Conservation (phyloP, 2,329 filamentous ascomycete species). For the Bisporella sp. region DNA sequence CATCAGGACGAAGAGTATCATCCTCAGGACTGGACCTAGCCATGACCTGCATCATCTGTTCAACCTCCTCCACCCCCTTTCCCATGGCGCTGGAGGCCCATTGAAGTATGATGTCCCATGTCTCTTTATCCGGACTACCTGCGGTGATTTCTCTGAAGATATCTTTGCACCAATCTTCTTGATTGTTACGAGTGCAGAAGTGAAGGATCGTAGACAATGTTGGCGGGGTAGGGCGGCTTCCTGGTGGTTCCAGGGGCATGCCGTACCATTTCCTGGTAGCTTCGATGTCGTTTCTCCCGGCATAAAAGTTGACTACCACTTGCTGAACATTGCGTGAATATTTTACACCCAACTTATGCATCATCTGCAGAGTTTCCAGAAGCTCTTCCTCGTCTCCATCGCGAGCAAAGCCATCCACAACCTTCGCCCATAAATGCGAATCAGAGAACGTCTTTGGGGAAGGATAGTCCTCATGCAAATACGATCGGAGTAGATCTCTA, state of each 20-base stretch:
- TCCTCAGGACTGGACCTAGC: slow-evolving; percentile 40
- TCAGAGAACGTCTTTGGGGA: no score
- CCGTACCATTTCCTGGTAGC: slow-evolving; percentile 63
- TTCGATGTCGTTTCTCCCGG: slow-evolving; percentile 46
- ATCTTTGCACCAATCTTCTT: slow-evolving; percentile 54
- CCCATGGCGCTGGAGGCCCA: slow-evolving; percentile 66
- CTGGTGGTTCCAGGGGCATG: slow-evolving; percentile 28
- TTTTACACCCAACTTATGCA: slow-evolving; percentile 39
- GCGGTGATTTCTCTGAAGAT: slow-evolving; percentile 44
- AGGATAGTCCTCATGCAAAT: no score
- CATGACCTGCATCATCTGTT: slow-evolving; percentile 66
- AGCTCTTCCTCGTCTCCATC: slow-evolving; percentile 54
- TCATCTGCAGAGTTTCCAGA: slow-evolving; percentile 44
- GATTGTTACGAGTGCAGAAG: slow-evolving; percentile 52
- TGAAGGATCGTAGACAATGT: slow-evolving; percentile 50
- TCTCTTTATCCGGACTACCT: slow-evolving; percentile 40
- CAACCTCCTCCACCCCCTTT: slow-evolving; percentile 64
- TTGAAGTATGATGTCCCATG: slow-evolving; percentile 68
- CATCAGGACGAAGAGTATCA: slow-evolving; percentile 49
- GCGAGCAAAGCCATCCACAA: slow-evolving; percentile 54
- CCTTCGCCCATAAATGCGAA: slow-evolving; percentile 36
- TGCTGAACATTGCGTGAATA: slow-evolving; percentile 41
- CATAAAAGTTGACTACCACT: slow-evolving; percentile 56
- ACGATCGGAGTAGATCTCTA: no score
- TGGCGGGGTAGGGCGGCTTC: slow-evolving; percentile 15